A percentile compares a stretch with the other conserved stretches of the same genome.
phyloP scores from a whole-genome alignment of 78 protist species.

The Capsaspora owczarzaki region DNA sequence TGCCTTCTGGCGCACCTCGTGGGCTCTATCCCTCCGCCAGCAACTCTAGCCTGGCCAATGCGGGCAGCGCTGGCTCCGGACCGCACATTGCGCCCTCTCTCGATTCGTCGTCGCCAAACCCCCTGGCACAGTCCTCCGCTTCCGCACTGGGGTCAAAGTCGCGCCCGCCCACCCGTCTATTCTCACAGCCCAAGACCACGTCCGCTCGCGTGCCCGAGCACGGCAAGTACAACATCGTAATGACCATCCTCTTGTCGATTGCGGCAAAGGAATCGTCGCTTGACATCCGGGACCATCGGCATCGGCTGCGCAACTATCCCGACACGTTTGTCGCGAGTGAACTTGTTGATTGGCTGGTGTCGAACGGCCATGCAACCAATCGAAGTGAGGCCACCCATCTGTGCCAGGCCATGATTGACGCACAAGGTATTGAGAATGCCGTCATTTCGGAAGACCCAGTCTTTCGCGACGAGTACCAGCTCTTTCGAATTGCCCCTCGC shows the following conservation, averaged over 20 bases:
- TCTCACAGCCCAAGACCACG: neutral
- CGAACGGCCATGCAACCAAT: neutral
- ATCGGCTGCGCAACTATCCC: conserved; percentile 1
- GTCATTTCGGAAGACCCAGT: neutral
- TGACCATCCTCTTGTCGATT: neutral
- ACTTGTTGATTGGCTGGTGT: conserved; percentile 1
- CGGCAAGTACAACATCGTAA: neutral
- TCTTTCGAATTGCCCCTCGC: neutral
- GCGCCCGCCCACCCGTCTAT: neutral
- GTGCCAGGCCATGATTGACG: neutral
- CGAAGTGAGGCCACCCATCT: neutral
- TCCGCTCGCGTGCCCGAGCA: neutral
- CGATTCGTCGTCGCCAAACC: neutral
- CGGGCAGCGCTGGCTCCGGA: too few relatives aligned
- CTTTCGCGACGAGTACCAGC: conserved; percentile 5
- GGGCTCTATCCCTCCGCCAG: neutral
- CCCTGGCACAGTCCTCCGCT: neutral
- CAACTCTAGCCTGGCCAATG: too few relatives aligned
- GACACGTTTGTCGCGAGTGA: conserved; percentile 4
- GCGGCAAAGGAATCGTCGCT: neutral
- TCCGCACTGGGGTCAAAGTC: neutral
- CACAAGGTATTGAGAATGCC: neutral
- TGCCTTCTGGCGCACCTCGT: neutral
- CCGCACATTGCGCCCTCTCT: too few relatives aligned
- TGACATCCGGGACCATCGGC: neutral